phyloP scores from a whole-genome alignment of 2,329 filamentous ascomycete genomes.

The Echinosphaeria canescens region DNA sequence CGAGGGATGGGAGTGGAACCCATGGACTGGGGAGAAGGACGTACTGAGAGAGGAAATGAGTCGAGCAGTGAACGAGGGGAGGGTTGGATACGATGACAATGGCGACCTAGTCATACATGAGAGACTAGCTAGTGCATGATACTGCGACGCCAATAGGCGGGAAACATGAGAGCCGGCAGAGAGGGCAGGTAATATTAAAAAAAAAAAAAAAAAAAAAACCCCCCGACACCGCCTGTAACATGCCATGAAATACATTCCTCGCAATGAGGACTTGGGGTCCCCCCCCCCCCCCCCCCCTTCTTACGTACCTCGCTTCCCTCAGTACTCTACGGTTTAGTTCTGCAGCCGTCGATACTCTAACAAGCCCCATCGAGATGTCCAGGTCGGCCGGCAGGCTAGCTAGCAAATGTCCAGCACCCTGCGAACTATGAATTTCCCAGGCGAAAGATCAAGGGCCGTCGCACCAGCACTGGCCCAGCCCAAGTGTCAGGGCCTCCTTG shows the following conservation, averaged over 20 bases:
- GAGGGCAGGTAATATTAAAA: too few species aligned
- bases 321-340: slow-evolving; percentile 14
- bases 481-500: slow-evolving; percentile 29
- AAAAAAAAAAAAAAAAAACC: too few species aligned
- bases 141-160: not conserved
- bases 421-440: slow-evolving; percentile 28
- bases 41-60: slow-evolving; percentile 29
- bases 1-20: slow-evolving; percentile 69
- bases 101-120: slow-evolving; percentile 21
- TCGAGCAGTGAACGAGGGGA: slow-evolving; percentile 30
- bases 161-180: not conserved
- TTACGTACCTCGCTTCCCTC: slow-evolving; percentile 11
- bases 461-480: slow-evolving; percentile 35
- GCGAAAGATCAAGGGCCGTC: slow-evolving; percentile 34
- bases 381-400: slow-evolving; percentile 26
- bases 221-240: not conserved
- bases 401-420: slow-evolving; percentile 28
- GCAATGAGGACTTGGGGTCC: not conserved
- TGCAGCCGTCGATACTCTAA: slow-evolving; percentile 21
- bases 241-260: slow-evolving; percentile 1
- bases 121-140: not conserved
- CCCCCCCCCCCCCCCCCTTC: slow-evolving; percentile 8
- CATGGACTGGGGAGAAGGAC: slow-evolving; percentile 39
- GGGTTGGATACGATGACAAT: slow-evolving; percentile 30
- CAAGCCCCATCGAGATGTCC: slow-evolving; percentile 31